Base-by-base conservation (phyloP, 768 basidiomycete genomes). In the Russula lepida region DNA sequence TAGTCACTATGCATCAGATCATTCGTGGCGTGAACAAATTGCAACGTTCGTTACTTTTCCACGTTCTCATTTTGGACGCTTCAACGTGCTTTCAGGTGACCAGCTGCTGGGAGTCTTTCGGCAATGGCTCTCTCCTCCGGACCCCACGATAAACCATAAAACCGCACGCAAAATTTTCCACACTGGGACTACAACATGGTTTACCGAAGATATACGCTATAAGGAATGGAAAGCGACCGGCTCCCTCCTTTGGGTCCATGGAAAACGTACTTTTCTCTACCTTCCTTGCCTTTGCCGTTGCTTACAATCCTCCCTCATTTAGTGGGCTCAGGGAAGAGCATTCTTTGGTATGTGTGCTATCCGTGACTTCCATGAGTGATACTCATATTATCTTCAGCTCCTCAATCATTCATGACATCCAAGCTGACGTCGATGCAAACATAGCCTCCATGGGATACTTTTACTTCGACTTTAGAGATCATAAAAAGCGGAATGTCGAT, bases 301-400 rank as follows among this genome's bases (percentile, higher is more conserved):
- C 35, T 49, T 13, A 47, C 23, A 13, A 23, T 17, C 33, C 15
- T 54, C 41, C 12, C 0, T 21, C 2, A 15, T 28, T 19, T 41
- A 60, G 59, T 39, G 53, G 59, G 59, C 21, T 54, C 59, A 46
- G 59, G 59, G 28, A 60, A 60, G 49, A 60, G 44, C 15, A 41
- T 60, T 9, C 53, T 60, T 13, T 60, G 59, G 59, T 47, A 30
- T 19, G 52, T 47, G 13, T 37, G 19, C 30, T 28, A 39, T 27
- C 12, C 15, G 8, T 19, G 15, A 15, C 7, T 47, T 35, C 33
- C 25, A 23, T 21, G 17, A 15, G n/a, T 28, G 13, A 47, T 12
- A 6, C 47, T 49, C 4, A 54, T 48, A 8, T 15, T n/a, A 27
- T 21, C 37, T 13, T n/a, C 37, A 60, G 59, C 35, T 60, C 59